phyloP scores from a whole-genome alignment of 2,329 filamentous ascomycete genomes.

The Dothistroma septosporum region DNA sequence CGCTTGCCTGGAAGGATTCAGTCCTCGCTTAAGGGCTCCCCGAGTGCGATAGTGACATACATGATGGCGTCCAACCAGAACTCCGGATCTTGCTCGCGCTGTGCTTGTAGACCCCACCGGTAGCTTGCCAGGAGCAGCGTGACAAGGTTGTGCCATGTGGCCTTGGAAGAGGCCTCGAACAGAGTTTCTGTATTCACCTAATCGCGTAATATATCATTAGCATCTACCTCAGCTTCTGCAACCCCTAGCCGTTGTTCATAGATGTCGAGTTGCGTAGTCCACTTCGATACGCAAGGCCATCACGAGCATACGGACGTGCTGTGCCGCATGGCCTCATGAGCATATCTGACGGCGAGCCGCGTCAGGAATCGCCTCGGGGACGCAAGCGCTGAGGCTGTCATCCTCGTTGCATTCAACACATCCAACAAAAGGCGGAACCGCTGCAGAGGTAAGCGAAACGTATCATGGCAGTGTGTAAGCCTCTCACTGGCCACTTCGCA shows the following conservation, averaged over 20 bases:
- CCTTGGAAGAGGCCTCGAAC: background rate
- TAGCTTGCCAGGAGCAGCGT: background rate
- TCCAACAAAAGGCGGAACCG: background rate
- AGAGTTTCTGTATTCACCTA: background rate
- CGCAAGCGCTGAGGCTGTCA: background rate
- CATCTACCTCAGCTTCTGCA: background rate
- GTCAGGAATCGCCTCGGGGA: background rate
- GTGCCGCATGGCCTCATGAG: background rate
- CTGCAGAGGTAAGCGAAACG: background rate
- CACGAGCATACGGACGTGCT: background rate
- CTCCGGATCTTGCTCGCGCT: background rate
- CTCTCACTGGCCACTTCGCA: background rate
- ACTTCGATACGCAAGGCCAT: background rate
- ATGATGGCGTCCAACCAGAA: background rate
- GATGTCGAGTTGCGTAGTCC: background rate
- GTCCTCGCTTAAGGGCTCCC: background rate
- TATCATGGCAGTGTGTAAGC: background rate
- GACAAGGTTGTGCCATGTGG: background rate
- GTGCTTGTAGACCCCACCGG: background rate
- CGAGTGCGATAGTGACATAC: background rate
- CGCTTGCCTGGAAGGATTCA: background rate
- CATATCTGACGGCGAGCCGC: background rate
- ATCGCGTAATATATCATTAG: background rate
- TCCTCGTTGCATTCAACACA: background rate
- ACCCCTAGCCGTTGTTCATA: background rate